These are phyloP conservation scores for Castanea crenata DNA, from an alignment of 306 rosid genomes.

Conservation along the genomic window DNA sequence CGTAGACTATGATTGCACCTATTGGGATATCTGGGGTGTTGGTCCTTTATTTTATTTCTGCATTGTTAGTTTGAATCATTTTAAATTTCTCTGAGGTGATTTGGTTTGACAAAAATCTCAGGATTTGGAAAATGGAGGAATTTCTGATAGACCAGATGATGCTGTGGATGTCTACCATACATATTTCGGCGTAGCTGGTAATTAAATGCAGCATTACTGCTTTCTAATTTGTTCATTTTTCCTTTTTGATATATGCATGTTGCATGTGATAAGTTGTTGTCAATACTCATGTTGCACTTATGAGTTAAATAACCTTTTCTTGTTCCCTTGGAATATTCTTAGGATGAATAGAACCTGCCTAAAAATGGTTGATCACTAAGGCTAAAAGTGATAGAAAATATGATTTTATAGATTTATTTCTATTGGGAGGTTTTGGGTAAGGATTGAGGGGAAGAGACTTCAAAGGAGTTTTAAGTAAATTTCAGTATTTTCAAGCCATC, in stretches of 20 bases:
- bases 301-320: too few relatives aligned
- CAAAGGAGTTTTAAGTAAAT: too few relatives aligned
- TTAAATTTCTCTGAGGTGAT: slow-evolving; percentile 26
- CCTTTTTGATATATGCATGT: not conserved
- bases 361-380: too few relatives aligned
- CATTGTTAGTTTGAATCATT: not conserved
- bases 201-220: slow-evolving; percentile 4
- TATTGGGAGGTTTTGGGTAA: too few relatives aligned
- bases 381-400: too few relatives aligned
- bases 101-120: slow-evolving; percentile 28
- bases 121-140: slow-evolving; percentile 91
- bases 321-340: too few relatives aligned
- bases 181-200: slow-evolving; percentile 83
- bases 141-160: slow-evolving; percentile 93
- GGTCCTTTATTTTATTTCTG: slow-evolving; percentile 9
- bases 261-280: not conserved
- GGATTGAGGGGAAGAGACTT: too few relatives aligned
- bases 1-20: slow-evolving; percentile 18
- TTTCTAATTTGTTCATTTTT: not conserved
- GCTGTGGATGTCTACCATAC: slow-evolving; percentile 91
- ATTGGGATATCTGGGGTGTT: too few relatives aligned
- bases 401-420: too few relatives aligned
- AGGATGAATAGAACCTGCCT: too few relatives aligned
- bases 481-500: too few relatives aligned
- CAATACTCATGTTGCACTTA: not conserved